These are phyloP conservation scores for Apiospora arundinis DNA, from an alignment of 2,329 filamentous ascomycete genomes.

Conservation along the genomic window DNA sequence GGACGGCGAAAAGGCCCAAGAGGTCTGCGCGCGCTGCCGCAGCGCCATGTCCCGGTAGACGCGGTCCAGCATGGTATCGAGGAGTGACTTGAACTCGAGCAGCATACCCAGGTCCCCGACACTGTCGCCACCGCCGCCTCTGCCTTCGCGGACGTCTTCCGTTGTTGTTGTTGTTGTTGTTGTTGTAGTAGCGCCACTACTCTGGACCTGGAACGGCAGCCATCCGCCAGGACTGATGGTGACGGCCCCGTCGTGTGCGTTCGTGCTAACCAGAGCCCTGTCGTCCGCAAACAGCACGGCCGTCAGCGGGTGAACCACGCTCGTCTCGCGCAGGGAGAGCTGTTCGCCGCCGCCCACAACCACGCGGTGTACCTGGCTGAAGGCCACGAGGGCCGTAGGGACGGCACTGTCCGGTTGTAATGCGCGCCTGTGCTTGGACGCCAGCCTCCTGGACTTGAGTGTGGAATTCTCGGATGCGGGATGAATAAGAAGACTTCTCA, in stretches of 20 bases:
- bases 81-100: slow-evolving; percentile 17
- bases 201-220: background rate
- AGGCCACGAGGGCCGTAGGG: background rate
- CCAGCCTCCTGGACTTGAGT: background rate
- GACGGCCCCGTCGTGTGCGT: background rate
- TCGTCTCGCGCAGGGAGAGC: slow-evolving; percentile 13
- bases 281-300: slow-evolving; percentile 1
- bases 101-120: slow-evolving; percentile 23
- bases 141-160: background rate
- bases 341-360: too few species aligned
- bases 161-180: too few species aligned
- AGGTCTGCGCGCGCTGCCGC: too few species aligned
- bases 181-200: too few species aligned
- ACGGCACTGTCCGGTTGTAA: too few species aligned
- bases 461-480: background rate
- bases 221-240: background rate
- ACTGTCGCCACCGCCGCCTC: background rate
- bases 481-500: background rate
- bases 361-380: background rate
- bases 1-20: too few species aligned
- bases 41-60: background rate
- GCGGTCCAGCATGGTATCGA: background rate
- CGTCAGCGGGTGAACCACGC: background rate
- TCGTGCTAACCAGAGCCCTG: background rate
- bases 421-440: too few species aligned